Conservation (phyloP, 345 rosid genomes). For the Corchorus capsularis region DNA sequence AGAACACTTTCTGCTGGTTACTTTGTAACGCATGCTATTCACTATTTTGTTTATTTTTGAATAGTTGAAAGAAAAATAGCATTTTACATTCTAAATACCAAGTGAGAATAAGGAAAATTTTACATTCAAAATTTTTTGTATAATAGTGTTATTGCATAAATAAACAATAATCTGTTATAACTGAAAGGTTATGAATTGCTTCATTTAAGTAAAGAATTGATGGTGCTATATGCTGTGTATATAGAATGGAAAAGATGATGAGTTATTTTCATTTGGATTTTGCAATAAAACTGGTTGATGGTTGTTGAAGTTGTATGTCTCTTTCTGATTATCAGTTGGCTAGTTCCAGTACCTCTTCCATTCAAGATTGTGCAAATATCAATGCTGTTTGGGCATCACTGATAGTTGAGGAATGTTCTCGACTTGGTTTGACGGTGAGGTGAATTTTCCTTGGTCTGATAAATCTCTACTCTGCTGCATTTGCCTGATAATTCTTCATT, state of each 20-base stretch:
- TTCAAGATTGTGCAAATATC: slow-evolving; percentile 56
- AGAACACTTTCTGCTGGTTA: slow-evolving; percentile 22
- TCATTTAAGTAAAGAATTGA: neutral
- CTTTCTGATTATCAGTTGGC: slow-evolving; percentile 59
- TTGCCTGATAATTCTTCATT: slow-evolving; percentile 42
- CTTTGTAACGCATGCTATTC: neutral
- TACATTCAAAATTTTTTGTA: neutral
- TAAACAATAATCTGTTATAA: neutral
- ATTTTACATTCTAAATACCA: slow-evolving; percentile 1
- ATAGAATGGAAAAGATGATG: neutral
- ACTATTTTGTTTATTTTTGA: neutral
- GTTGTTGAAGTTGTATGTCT: slow-evolving; percentile 31
- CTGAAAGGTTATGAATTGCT: slow-evolving; percentile 8
- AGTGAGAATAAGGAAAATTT: slow-evolving; percentile 1
- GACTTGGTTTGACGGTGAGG: slow-evolving; percentile 89
- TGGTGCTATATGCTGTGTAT: neutral
- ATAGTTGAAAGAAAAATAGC: slow-evolving; percentile 1
- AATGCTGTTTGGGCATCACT: slow-evolving; percentile 90
- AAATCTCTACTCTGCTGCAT: slow-evolving; percentile 22
- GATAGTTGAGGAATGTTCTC: slow-evolving; percentile 86
- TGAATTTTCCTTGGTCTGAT: slow-evolving; percentile 20
- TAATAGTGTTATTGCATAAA: neutral
- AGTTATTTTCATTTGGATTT: neutral
- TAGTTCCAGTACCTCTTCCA: slow-evolving; percentile 38
- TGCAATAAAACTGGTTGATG: slow-evolving; percentile 12